Percentiles rank a stretch among this genome's conserved stretches.
Evolutionary conservation across 306 rosid genomes (phyloP).

Genomic region (Vachellia collinsii): DNA sequence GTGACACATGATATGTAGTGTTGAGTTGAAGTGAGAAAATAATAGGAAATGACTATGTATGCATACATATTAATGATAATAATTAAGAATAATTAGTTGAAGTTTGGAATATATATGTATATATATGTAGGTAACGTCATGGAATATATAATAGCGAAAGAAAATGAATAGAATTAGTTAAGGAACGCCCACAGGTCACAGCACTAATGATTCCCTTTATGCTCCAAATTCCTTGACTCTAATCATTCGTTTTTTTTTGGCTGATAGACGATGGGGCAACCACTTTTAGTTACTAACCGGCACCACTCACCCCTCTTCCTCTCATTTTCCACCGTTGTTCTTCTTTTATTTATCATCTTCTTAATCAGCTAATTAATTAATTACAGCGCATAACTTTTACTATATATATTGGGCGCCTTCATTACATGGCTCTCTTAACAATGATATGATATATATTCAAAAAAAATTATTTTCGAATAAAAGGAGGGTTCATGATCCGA

Average conservation of each 20-base stretch:
- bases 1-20: neutral
- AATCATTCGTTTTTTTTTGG: conserved; percentile 29
- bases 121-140: neutral
- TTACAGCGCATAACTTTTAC: neutral
- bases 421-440: neutral
- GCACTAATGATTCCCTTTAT: conserved; percentile 33
- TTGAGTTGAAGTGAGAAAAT: neutral
- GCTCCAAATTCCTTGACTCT: conserved; percentile 30
- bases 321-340: neutral
- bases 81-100: neutral
- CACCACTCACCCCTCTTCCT: neutral
- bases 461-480: neutral
- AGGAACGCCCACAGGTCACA: conserved; percentile 29
- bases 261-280: conserved; percentile 47
- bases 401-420: neutral
- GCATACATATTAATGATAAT: neutral
- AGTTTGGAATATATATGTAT: neutral
- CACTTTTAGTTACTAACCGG: conserved; percentile 45
- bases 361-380: neutral
- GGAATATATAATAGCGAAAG: neutral
- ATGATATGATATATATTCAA: no score
- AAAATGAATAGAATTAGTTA: conserved; percentile 34
- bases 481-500: neutral
- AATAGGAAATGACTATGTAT: neutral
- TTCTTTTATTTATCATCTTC: neutral